Base-by-base conservation (phyloP, 106 monocot genomes). In the Platanthera zijinensis region DNA sequence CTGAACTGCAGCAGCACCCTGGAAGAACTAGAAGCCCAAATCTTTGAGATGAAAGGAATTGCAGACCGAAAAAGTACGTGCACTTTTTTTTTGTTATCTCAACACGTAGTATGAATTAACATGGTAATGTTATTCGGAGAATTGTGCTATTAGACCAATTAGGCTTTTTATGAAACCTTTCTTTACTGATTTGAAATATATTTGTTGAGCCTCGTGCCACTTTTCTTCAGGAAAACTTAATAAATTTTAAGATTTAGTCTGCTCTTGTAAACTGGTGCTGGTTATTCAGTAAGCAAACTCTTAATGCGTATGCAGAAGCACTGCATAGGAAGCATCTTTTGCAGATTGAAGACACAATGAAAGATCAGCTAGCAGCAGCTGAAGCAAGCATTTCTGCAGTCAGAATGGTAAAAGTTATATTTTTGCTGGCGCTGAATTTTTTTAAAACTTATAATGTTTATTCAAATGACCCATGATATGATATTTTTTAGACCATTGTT, bases 21-120 rank as follows among this genome's bases (percentile, higher is more conserved):
- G 19, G 87, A 93, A 39, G 87, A 97, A 62, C 76, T 93, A 57
- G 86, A 93, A 78, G 84, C 89, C 45, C 78, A 84, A 73, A 85
- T 86, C 69, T 62, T 74, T 71, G 96, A 94, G 74, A 52, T 94
- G 6, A 89, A 93, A 81, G 89, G 75, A 80, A 82, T 59, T 50
- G 64, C 82, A 53, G 93, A 97, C 69, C 74, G 86, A 47, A 93
- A 89, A 78, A 93, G 96, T 97, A 90, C 57, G 87, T 78, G 52
- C 71, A 19, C 7, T 50, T 50, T 7, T 69, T 5, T 13, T 22
- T 56, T 56, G n/a, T 17, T n/a, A 56, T 56, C 12, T 61, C 19
- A 19, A 61, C 18, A 7, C 18, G 21, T 17, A 17, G 21, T 61
- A 61, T 61, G 18, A 67, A 39, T 67, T 39, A 39, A 12, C 12